Evolutionary conservation across 495 filamentous ascomycete species (phyloP), one percentile per base, ranked within the genome.

Genomic region (Saxispiralis lemnorum): DNA sequence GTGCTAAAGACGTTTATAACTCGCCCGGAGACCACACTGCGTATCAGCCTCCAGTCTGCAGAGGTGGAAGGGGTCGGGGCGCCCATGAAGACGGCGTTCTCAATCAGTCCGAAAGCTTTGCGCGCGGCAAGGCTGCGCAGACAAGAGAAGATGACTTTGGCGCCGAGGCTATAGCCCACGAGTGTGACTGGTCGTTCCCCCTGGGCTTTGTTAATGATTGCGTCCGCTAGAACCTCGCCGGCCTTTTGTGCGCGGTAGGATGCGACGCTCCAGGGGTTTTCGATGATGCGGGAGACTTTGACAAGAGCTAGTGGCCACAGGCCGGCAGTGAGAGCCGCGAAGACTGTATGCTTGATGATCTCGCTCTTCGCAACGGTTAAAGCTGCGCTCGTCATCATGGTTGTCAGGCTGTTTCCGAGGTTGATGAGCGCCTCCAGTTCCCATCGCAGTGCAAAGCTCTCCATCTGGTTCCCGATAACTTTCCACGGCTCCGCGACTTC

Each of bases 91-190:
- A 93, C 73, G 3, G 73, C 88, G 21, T 77, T 79, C 51, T 96
- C 89, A 11, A 97, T 68, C 2, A 96, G 54, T 0, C 89, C 89
- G 59, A 93, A 93, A 0, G 79, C 84, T 46, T 72, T 68, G 42
- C 83, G 68, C 55, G 83, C 76, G 0, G 82, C 79, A 21, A 97
- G 68, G 13, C 53, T 68, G 59, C 76, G 74, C 1, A 96, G 66
- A 53, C 86, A 95, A 15, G 73, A 70, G 52, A 81, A 95, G 35
- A 95, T 86, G 20, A 87, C 73, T 15, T 88, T 75, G 9, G 87
- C 87, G 1, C 88, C 89, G n/a, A 96, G 63, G 15, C 83, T 83
- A 59, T 87, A 96, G 0, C 89, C 89, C 39, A 95, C 68, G 6
- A 97, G 63, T 15, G 79, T 89, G 2, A 95, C 80, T 0, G 88